Base-by-base conservation (phyloP, 1,284 basidiomycete species). In the Wolfiporia cocos region DNA sequence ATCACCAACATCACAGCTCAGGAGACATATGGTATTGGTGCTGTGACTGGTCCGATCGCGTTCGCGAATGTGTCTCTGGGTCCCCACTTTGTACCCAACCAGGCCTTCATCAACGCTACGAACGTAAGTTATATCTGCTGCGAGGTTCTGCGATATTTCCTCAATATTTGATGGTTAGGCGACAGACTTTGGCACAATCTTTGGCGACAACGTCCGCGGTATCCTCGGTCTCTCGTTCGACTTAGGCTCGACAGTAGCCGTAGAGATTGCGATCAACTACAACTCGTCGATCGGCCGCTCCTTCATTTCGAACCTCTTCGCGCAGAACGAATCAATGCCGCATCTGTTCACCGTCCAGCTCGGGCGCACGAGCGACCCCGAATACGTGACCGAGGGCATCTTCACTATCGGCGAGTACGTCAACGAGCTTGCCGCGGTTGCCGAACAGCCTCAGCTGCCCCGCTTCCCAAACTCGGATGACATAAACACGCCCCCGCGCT, bases 401-500 rank as follows among this genome's bases (percentile, higher is more conserved):
- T 62, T 64, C 56, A 52, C 57, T 15, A 59, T 64, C 40, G 50
- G 56, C 28, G 58, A 58, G 33, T 55, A 59, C 46, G 50, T 54
- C 34, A 33, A 44, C 3, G 52, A 53, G 29, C 53, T 50, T 45
- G 49, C 51, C 37, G 36, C 45, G n/a, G 46, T 63, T 29, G 32
- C 41, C 4, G n/a, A 48, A 26, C 51, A 56, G 34, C 55, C 59
- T 10, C 48, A 52, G 47, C 55, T 63, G 15, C 47, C 44, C 64
- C 73, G 52, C 71, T 83, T 37, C 73, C 80, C 54, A 71, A 70
- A 35, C 78, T 77, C 34, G 67, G 68, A 44, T 61, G 64, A 47
- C 57, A 76, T 34, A 53, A 76, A 41, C 32, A 56, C 50, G 47
- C 53, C 62, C 71, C 82, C 55, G 17, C 50, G 58, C 18, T 63